Evolutionary conservation across 129 eudicot species (phyloP), one percentile per base, ranked within the genome.

Genomic region (Lactuca sativa): DNA sequence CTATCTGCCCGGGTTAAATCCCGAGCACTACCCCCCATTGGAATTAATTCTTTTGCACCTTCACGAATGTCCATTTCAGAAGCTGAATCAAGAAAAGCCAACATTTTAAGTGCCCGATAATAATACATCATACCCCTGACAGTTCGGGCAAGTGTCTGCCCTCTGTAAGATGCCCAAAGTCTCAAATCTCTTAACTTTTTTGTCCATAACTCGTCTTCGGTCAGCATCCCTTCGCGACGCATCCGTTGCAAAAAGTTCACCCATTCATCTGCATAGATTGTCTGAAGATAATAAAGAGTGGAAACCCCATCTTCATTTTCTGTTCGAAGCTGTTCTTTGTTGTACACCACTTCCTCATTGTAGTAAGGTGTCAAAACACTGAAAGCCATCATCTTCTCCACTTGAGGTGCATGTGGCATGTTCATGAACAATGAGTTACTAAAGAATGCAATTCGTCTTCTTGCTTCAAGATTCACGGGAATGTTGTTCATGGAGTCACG

Each of bases 121-220:
- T 92, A 92, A 53, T 92, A 92, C 98, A 92, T 92, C 98, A 92
- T 92, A 41, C 98, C 98, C 77, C 98, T 85, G 58, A 92, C 96
- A 0, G 98, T 92, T 18, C 98, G 95, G 31, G 95, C 77, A 62
- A 92, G 95, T 62, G 98, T 92, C 78, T 92, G 98, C 47, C 98
- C 98, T 81, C 96, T 69, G 69, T 86, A 92, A 3, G 98, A 92
- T 38, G 98, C 98, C 98, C 98, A 92, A 53, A 86, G 91, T 36
- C 95, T 86, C 37, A 92, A 84, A 41, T 92, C 98, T 79, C 86
- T 81, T 6, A 78, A 75, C 74, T 82, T 86, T 21, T 63, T 62
- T 0, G 84, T 80, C 90, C 90, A 82, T 4, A 89, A 62, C 41
- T 92, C 95, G 34, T 71, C 78, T 56, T 82, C 82, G 47, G 77